Evolutionary conservation across 768 basidiomycete species (phyloP).

Genomic region (Tulasnella sp.): DNA sequence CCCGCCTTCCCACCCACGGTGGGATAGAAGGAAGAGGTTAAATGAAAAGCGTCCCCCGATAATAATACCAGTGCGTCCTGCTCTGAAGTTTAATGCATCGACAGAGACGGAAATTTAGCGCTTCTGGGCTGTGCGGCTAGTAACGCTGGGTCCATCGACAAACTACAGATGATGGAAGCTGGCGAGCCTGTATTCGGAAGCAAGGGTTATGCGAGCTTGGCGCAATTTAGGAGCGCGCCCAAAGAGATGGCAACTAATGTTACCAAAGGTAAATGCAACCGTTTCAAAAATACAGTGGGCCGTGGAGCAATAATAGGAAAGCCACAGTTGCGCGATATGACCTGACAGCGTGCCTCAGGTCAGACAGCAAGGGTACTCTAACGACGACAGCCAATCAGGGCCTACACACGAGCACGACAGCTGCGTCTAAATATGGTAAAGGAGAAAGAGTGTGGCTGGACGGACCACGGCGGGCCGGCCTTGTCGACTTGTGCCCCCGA

Average conservation of each 20-base stretch:
- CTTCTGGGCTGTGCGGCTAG: background rate
- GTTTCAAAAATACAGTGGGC: background rate
- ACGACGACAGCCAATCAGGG: background rate
- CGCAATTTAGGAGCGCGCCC: background rate
- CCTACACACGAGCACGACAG: background rate
- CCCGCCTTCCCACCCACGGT: slow-evolving; percentile 1
- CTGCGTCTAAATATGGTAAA: background rate
- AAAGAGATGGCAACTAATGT: background rate
- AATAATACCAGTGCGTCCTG: background rate
- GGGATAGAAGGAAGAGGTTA: slow-evolving; percentile 6
- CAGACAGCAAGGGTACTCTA: background rate
- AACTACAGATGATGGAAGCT: background rate
- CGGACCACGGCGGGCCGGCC: background rate
- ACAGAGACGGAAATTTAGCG: background rate
- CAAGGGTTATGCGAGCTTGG: background rate
- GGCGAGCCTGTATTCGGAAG: background rate
- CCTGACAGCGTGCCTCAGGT: background rate
- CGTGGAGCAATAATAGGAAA: background rate
- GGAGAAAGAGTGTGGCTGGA: background rate
- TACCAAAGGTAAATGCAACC: background rate
- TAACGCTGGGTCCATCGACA: background rate
- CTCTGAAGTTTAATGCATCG: background rate
- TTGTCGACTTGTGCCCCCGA: background rate
- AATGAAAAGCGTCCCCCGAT: slow-evolving; percentile 8
- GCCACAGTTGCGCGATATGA: background rate